A percentile compares a stretch with the other conserved stretches of the same genome.
phyloP scores from a whole-genome alignment of 2,329 filamentous ascomycete species.

The Acrocalymma vagum region DNA sequence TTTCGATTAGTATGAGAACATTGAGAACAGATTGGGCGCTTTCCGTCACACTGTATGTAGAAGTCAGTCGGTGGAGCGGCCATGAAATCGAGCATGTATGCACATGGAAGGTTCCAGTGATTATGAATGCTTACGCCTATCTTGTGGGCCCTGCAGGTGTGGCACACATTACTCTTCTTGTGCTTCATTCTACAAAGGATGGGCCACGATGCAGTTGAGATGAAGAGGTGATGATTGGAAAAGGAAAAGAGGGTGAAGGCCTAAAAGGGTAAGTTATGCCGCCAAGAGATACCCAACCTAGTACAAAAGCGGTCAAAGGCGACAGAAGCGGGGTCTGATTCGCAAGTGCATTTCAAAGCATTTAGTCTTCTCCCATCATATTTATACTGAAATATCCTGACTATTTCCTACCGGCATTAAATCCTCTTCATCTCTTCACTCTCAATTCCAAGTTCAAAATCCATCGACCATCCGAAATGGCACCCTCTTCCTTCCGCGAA shows the following conservation, averaged over 20 bases:
- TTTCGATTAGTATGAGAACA: slow-evolving; percentile 25
- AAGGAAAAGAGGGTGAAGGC: neutral
- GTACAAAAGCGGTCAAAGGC: too few relatives aligned
- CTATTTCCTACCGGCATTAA: too few relatives aligned
- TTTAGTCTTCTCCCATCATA: too few relatives aligned
- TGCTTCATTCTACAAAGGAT: slow-evolving; percentile 7
- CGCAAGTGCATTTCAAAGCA: too few relatives aligned
- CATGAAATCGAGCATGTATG: neutral
- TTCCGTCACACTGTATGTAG: slow-evolving; percentile 32
- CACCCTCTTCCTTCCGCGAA: slow-evolving; percentile 55
- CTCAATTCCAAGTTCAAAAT: too few relatives aligned
- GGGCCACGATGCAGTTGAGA: neutral
- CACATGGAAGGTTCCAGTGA: too few relatives aligned
- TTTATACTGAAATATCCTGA: too few relatives aligned
- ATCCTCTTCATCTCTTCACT: too few relatives aligned
- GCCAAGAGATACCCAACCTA: too few relatives aligned
- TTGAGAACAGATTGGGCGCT: slow-evolving; percentile 32
- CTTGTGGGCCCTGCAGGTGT: slow-evolving; percentile 11
- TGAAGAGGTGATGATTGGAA: neutral
- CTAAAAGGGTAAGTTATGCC: neutral
- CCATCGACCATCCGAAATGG: slow-evolving; percentile 10
- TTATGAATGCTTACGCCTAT: slow-evolving; percentile 6
- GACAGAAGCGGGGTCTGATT: too few relatives aligned
- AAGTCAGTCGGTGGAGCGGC: neutral
- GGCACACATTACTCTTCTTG: slow-evolving; percentile 6